phyloP scores from a whole-genome alignment of 768 basidiomycete genomes.

The Leccinellum albellum region DNA sequence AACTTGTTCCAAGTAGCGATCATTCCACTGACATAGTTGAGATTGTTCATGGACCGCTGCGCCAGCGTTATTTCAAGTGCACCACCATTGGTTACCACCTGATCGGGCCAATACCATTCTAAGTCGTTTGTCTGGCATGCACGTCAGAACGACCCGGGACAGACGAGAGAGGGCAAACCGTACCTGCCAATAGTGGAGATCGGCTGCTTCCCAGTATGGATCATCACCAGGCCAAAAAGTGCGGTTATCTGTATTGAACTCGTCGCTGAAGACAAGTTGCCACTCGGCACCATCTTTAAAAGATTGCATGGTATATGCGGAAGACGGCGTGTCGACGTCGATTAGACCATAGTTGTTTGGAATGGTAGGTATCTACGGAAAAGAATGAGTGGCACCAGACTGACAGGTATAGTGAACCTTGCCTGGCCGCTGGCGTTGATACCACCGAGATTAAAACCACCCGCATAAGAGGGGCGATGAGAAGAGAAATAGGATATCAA shows the following conservation, averaged over 20 bases:
- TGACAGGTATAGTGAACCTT: conserved; percentile 8
- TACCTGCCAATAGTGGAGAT: conserved; percentile 77
- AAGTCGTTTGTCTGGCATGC: conserved; percentile 56
- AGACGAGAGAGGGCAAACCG: conserved; percentile 1
- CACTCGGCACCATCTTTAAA: conserved; percentile 49
- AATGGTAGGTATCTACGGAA: conserved; percentile 50
- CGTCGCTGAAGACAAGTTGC: conserved; percentile 83
- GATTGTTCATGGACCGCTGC: conserved; percentile 60
- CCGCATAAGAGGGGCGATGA: conserved; percentile 42
- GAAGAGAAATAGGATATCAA: conserved; percentile 54
- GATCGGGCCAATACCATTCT: conserved; percentile 88
- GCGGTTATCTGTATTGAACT: conserved; percentile 77
- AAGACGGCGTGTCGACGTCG: conserved; percentile 68
- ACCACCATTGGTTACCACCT: conserved; percentile 71
- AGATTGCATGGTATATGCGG: conserved; percentile 50
- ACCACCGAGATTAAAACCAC: conserved; percentile 73
- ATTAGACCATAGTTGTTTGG: conserved; percentile 68
- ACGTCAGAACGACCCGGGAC: conserved; percentile 1
- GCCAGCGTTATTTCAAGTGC: conserved; percentile 71
- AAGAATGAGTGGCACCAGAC: not conserved
- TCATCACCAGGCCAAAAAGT: conserved; percentile 81
- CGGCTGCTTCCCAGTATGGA: conserved; percentile 83
- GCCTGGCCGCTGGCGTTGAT: conserved; percentile 75
- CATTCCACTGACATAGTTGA: conserved; percentile 72
- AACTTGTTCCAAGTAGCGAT: conserved; percentile 84